Percentiles rank a stretch among this genome's conserved stretches.
Evolutionary conservation across 805 yeast species (phyloP).

Genomic region (Candida ovalis): DNA sequence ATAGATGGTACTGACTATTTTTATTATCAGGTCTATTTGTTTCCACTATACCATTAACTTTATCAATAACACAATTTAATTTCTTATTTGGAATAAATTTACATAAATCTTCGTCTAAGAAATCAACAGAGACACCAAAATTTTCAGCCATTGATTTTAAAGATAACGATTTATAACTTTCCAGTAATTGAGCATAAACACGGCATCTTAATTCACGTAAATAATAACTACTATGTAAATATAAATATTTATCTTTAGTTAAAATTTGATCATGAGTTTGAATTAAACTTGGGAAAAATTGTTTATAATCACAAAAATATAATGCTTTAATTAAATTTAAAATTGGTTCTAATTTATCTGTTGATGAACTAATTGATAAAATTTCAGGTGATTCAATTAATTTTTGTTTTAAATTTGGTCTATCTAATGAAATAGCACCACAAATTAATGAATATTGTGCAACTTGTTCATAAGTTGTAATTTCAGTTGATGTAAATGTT

Average conservation of each 20-base stretch:
- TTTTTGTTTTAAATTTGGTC: constrained; percentile 79
- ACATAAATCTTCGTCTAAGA: constrained; percentile 82
- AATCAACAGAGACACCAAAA: constrained; percentile 85
- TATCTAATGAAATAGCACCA: constrained; percentile 78
- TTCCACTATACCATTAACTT: constrained; percentile 91
- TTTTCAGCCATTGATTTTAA: constrained; percentile 90
- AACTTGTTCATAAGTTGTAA: constrained; percentile 83
- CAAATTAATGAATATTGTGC: constrained; percentile 84
- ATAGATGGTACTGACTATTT: constrained; percentile 84
- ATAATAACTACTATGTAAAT: constrained; percentile 77
- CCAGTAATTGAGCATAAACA: constrained; percentile 90
- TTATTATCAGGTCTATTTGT: constrained; percentile 96
- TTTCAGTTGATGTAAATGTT: constrained; percentile 90
- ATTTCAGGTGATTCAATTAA: constrained; percentile 94
- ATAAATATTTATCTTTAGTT: constrained; percentile 59
- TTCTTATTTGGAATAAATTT: constrained; percentile 90
- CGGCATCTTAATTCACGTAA: constrained; percentile 91
- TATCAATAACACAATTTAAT: constrained; percentile 91
- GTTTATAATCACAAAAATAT: constrained; percentile 82
- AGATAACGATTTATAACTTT: constrained; percentile 88
- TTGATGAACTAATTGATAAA: constrained; percentile 68
- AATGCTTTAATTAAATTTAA: constrained; percentile 79
- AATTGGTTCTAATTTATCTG: constrained; percentile 73
- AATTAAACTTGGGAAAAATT: constrained; percentile 72
- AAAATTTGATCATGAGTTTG: constrained; percentile 74